A percentile compares a stretch with the other conserved stretches of the same genome.
These are phyloP conservation scores for Leccinellum albellum DNA, from an alignment of 768 basidiomycete genomes.

Conservation along the genomic window DNA sequence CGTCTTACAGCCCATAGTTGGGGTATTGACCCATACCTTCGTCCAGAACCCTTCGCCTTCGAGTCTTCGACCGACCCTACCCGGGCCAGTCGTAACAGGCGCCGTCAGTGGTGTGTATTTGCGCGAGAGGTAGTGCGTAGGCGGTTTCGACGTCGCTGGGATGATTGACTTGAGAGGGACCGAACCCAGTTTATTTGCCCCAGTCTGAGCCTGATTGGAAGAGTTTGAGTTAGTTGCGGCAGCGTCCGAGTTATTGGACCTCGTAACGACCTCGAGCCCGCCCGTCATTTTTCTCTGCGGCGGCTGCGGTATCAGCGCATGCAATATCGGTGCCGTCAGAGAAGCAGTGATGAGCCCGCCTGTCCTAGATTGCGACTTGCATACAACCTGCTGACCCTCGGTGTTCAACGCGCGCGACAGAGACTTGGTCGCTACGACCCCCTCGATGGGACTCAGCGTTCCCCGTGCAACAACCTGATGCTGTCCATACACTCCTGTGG, in stretches of 20 bases:
- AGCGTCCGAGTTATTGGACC: neutral
- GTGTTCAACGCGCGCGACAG: too few relatives aligned
- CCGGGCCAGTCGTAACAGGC: too few relatives aligned
- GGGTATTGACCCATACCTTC: too few relatives aligned
- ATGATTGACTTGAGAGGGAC: constrained; percentile 83
- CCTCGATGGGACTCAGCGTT: constrained; percentile 38
- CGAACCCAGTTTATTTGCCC: constrained; percentile 32
- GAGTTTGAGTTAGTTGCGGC: constrained; percentile 12
- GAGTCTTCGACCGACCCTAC: too few relatives aligned
- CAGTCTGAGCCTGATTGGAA: constrained; percentile 23
- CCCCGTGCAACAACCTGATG: constrained; percentile 37
- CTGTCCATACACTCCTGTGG: constrained; percentile 15
- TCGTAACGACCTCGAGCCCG: constrained; percentile 21
- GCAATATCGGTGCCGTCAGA: constrained; percentile 57
- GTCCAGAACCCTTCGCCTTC: too few relatives aligned
- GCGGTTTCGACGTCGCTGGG: constrained; percentile 72
- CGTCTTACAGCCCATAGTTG: too few relatives aligned
- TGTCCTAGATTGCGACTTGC: constrained; percentile 35
- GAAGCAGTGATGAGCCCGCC: constrained; percentile 36
- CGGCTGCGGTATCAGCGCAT: constrained; percentile 49
- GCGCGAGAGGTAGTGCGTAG: constrained; percentile 77
- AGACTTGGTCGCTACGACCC: constrained; percentile 41
- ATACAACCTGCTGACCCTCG: constrained; percentile 24
- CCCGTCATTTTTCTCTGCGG: constrained; percentile 43
- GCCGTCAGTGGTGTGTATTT: constrained; percentile 71